phyloP scores from a whole-genome alignment of 73 alveolate species.

The Urostyla sp. region DNA sequence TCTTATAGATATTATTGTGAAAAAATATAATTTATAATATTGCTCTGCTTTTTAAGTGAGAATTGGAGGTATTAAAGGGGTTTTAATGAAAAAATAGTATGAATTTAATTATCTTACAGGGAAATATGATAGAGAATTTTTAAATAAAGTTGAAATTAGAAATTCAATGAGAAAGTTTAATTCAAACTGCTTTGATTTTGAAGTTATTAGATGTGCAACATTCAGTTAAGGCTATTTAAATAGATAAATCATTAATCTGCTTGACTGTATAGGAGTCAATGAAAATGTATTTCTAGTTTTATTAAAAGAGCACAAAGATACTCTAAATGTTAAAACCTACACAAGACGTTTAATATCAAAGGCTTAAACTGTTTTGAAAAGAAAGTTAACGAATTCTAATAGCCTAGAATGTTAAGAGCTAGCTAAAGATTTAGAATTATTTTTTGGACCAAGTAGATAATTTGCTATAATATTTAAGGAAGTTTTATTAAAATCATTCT shows the following conservation, averaged over 20 bases:
- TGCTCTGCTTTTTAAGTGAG: conserved; percentile 58
- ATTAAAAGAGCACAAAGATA: neutral
- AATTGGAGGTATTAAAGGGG: conserved; percentile 64
- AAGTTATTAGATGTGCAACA: conserved; percentile 69
- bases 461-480: conserved; percentile 25
- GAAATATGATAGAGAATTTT: neutral
- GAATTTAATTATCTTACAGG: too few species aligned
- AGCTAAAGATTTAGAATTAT: conserved; percentile 13
- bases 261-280: conserved; percentile 70
- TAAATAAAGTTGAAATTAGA: conserved; percentile 6
- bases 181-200: conserved; percentile 53
- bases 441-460: conserved; percentile 49
- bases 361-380: neutral
- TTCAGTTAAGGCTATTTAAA: conserved; percentile 76
- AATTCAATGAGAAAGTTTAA: conserved; percentile 70
- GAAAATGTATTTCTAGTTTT: conserved; percentile 46
- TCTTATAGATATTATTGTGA: neutral
- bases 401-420: neutral
- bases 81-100: neutral
- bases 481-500: neutral
- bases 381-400: neutral
- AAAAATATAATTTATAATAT: neutral
- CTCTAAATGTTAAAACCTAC: neutral
- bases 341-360: neutral
- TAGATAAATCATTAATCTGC: conserved; percentile 72